Percentiles rank a stretch among this genome's conserved stretches.
Conservation (phyloP, 1,139 yeast genomes). For the Keqinozyma sinolaborantium region DNA sequence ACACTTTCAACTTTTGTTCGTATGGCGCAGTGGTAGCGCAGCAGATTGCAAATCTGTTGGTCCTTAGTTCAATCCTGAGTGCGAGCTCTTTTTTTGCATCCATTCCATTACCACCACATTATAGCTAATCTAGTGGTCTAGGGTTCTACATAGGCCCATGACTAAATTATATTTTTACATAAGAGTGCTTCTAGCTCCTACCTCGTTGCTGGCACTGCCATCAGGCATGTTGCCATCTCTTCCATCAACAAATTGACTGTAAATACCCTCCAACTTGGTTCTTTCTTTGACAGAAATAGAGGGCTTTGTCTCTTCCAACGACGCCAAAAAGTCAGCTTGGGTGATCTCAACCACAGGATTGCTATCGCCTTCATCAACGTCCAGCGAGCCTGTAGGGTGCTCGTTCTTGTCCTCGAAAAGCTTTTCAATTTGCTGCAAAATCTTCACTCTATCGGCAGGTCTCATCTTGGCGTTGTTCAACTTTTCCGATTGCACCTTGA, state of each 20-base stretch:
- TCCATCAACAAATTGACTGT: conserved; percentile 69
- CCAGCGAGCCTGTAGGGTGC: conserved; percentile 1
- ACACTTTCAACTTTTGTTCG: conserved; percentile 25
- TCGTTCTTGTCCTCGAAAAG: conserved; percentile 16
- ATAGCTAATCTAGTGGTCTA: background rate
- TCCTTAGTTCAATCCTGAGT: conserved; percentile 51
- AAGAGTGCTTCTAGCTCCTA: conserved; percentile 81
- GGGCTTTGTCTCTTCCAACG: conserved; percentile 77
- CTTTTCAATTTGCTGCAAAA: conserved; percentile 46
- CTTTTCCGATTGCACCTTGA: conserved; percentile 31
- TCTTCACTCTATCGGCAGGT: conserved; percentile 42
- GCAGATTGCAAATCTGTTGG: conserved; percentile 56
- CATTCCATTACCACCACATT: conserved; percentile 1
- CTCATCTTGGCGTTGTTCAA: conserved; percentile 28
- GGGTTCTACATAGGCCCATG: background rate
- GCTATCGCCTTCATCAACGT: conserved; percentile 7
- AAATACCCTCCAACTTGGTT: conserved; percentile 58
- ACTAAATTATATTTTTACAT: conserved; percentile 34
- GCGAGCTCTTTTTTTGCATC: conserved; percentile 28
- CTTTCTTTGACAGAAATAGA: conserved; percentile 78
- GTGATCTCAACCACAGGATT: conserved; percentile 36
- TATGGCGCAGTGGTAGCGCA: conserved; percentile 57
- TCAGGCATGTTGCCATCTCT: conserved; percentile 89
- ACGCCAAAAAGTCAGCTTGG: conserved; percentile 55
- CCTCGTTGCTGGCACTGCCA: conserved; percentile 76